Evolutionary conservation across 352 stramenopile species (phyloP), one percentile per base, ranked within the genome.

Genomic region (Globisporangium okanoganense): DNA sequence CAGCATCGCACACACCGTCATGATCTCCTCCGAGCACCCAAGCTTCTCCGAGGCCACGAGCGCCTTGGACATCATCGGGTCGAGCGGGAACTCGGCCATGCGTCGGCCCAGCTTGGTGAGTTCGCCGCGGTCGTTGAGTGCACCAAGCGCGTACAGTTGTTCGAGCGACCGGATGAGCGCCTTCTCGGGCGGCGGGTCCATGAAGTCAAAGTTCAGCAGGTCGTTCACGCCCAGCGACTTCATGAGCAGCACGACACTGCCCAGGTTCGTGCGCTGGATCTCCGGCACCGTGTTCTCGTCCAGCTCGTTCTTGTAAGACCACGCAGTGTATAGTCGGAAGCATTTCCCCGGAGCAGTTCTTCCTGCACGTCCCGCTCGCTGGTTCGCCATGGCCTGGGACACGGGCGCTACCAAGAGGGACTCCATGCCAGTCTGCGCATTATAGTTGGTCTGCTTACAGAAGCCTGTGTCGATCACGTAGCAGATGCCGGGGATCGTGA

Each of bases 401-500:
- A 99, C 94, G 13, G 98, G 97, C 43, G 96, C 97, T 5, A 99
- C 97, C 14, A 99, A 85, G 10, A 99, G 74, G n/a, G 92, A 99
- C 65, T 99, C 97, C 96, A 99, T 99, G 8, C 97, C 97, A 3
- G 94, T 98, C 58, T 97, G 90, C 0, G 98, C 91, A 76, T 99
- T 99, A 82, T 98, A 99, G 45, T 91, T 98, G 6, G 98, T 99
- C 73, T 99, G 97, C 70, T 99, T 99, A 80, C 96, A 99, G 67
- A 99, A 99, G 18, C 98, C 98, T 14, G 96, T 98, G 76, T 99
- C 98, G 43, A 99, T 98, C 14, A 99, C 98, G 65, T 97, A 99
- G 69, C 93, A 98, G 58, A 99, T 99, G 12, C 97, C 97, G 57
- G 99, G 88, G 62, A 99, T 99, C 0, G 98, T 99, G 16, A 99